These are phyloP conservation scores for Thozetella sp. DNA, from an alignment of 495 filamentous ascomycete species.

Conservation along the genomic window DNA sequence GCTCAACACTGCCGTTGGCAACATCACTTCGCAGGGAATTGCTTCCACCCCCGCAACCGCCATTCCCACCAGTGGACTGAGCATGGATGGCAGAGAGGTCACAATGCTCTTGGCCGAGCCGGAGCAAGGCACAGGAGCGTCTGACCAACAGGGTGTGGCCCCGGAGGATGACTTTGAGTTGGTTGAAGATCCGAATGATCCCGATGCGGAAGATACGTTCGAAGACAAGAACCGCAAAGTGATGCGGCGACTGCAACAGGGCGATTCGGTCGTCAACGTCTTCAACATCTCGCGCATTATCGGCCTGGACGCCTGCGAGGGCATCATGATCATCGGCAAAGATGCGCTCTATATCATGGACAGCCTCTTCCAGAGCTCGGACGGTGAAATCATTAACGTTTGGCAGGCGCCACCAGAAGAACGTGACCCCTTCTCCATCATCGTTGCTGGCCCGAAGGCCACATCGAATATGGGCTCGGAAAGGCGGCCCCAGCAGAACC, in stretches of 20 bases:
- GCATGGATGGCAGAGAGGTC: conserved; percentile 24
- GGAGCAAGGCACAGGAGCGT: conserved; percentile 13
- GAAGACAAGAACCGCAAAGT: conserved; percentile 98
- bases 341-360: conserved; percentile 91
- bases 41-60: conserved; percentile 14
- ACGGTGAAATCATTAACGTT: conserved; percentile 95
- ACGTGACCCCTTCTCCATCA: conserved; percentile 90
- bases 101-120: conserved; percentile 20
- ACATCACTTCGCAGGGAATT: conserved; percentile 7
- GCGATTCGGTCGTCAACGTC: conserved; percentile 89
- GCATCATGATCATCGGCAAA: conserved; percentile 91
- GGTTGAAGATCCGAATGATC: conserved; percentile 77
- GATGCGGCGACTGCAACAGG: conserved; percentile 88
- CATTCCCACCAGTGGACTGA: conserved; percentile 10
- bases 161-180: conserved; percentile 93
- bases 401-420: conserved; percentile 92
- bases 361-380: conserved; percentile 88
- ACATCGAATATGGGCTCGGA: conserved; percentile 36
- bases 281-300: conserved; percentile 95
- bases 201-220: conserved; percentile 80
- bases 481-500: conserved; percentile 45
- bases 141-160: conserved; percentile 32
- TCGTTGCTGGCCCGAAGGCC: conserved; percentile 81
- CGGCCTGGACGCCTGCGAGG: conserved; percentile 89
- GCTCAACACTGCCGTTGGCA: conserved; percentile 38